A percentile compares a stretch with the other conserved stretches of the same genome.
These are phyloP conservation scores for Backusella parvicylindrica DNA, from an alignment of 192 early-diverging fungal genomes.

Conservation along the genomic window DNA sequence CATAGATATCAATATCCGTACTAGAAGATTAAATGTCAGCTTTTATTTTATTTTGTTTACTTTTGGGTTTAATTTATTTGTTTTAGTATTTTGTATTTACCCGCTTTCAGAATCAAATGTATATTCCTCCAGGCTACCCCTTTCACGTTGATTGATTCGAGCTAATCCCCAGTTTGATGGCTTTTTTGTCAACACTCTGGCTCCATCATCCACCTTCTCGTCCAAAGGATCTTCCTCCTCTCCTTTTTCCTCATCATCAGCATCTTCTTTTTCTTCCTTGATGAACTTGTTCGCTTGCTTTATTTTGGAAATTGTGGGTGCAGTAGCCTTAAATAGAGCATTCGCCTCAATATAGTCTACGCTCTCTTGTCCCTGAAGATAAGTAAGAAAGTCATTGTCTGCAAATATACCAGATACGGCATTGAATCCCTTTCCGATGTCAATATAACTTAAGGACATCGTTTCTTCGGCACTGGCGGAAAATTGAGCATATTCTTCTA, in stretches of 20 bases:
- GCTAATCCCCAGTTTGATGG: slow-evolving; percentile 48
- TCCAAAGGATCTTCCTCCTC: background rate
- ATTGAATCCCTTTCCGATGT: slow-evolving; percentile 1
- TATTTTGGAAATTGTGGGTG: background rate
- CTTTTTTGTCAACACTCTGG: background rate
- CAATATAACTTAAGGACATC: slow-evolving; percentile 10
- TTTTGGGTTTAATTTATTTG: background rate
- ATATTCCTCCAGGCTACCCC: slow-evolving; percentile 44
- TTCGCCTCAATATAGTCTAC: slow-evolving; percentile 29
- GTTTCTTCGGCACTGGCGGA: background rate
- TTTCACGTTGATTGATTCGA: slow-evolving; percentile 35
- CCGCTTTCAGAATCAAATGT: slow-evolving; percentile 58
- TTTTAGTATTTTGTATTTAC: slow-evolving; percentile 14
- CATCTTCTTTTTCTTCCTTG: background rate
- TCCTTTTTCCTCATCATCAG: background rate
- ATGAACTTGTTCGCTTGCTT: background rate
- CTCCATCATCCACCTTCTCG: background rate
- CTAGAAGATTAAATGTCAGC: slow-evolving; percentile 3
- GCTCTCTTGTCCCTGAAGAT: background rate
- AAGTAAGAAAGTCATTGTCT: slow-evolving; percentile 18
- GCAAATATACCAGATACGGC: slow-evolving; percentile 27
- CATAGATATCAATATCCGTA: slow-evolving; percentile 55
- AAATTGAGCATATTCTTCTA: background rate
- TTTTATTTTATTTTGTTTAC: background rate
- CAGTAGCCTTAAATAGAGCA: slow-evolving; percentile 13